phyloP scores from a whole-genome alignment of 1,284 basidiomycete genomes.

The Apiotrichum akiyoshidainum region DNA sequence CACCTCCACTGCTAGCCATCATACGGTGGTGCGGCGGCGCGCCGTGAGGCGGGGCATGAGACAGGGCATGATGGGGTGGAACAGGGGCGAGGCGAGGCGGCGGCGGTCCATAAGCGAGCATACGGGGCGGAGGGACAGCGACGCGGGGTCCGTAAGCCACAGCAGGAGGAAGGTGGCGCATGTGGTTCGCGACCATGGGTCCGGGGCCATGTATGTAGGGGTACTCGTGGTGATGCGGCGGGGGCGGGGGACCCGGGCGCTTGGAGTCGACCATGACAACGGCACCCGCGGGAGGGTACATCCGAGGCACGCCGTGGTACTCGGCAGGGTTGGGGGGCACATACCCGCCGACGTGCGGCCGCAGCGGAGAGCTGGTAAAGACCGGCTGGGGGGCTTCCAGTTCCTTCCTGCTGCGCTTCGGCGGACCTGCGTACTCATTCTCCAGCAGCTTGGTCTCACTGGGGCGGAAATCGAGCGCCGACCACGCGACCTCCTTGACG shows the following conservation, averaged over 20 bases:
- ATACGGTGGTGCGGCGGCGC: not conserved
- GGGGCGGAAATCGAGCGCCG: conserved; percentile 17
- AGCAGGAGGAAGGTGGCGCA: conserved; percentile 2
- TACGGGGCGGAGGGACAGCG: not conserved
- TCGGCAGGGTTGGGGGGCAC: not conserved
- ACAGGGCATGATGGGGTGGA: not conserved
- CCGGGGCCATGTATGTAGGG: conserved; percentile 3
- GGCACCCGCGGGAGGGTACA: not conserved
- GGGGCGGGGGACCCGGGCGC: not conserved
- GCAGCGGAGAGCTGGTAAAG: not conserved
- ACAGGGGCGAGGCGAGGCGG: not conserved
- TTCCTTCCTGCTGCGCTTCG: conserved; percentile 19
- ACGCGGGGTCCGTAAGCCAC: conserved; percentile 1
- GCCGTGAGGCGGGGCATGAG: not conserved
- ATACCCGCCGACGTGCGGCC: no score
- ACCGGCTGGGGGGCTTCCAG: not conserved
- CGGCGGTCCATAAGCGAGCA: conserved; percentile 1
- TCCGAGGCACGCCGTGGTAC: not conserved
- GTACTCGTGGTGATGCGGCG: no score
- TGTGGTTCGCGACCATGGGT: conserved; percentile 3
- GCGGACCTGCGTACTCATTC: conserved; percentile 22
- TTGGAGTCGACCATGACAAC: not conserved
- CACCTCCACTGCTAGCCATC: not conserved
- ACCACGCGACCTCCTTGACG: conserved; percentile 11
- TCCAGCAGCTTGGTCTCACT: conserved; percentile 12